Evolutionary conservation across 2,329 filamentous ascomycete genomes (phyloP), one percentile per base, ranked within the genome.

Genomic region (Curvularia verruculosa): DNA sequence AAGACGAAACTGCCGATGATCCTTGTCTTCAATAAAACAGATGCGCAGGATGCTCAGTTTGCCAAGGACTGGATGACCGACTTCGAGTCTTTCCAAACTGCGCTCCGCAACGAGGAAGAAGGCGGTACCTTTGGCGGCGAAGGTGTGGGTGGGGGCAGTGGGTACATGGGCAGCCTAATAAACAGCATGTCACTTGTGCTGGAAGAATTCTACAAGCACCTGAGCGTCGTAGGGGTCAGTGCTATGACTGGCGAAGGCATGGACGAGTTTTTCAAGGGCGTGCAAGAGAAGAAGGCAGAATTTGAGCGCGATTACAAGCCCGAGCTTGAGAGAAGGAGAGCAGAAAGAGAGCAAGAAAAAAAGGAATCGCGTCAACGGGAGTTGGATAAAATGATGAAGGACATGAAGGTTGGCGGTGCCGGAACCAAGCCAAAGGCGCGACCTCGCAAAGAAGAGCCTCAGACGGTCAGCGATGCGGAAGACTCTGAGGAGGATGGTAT

Each of bases 61-160:
- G 95, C 93, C 1, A 95, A 94, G 79, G 92, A 98, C 74, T 99
- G 96, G 95, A 99, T 99, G 95, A 96, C 93, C 5, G 94, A 99
- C 77, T 99, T 97, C 71, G 95, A 99, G 65, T 87, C 90, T 0
- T 99, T 99, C 79, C 95, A 98, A 75, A 86, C 86, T 15, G 94
- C 96, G 0, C 82, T 99, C 44, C 85, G 86, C 47, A 81, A 85
- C 24, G 95, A 98, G 71, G 91, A 97, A 74, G 87, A 89, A 54
- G 82, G 84, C 7, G 92, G 92, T 44, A 87, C 85, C 0, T 90
- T 92, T 70, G 91, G 90, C 12, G 87, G 89, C 13, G 92, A 92
- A 65, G 88, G 86, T 9, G 83, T 83, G 55, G 86, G 88, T 4
- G 75, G 73, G 5, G 92, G 92, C 10, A 95, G 89, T 66, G 95